Percentiles rank a stretch among this genome's conserved stretches.
Conservation (phyloP, 2,329 filamentous ascomycete genomes). For the Huntiella moniliformis region DNA sequence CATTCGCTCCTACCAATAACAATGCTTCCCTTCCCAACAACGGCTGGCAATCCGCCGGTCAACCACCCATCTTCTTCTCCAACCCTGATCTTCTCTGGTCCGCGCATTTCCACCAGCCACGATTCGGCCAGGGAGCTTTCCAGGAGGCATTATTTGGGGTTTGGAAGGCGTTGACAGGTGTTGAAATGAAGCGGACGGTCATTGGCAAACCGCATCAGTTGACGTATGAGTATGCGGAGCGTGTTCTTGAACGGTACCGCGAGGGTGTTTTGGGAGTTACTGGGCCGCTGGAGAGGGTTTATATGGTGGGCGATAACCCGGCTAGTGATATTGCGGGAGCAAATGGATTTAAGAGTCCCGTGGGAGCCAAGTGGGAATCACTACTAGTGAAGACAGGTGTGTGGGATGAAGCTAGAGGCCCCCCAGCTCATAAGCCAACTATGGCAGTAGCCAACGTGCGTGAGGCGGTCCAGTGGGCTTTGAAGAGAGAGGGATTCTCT, state of each 20-base stretch:
- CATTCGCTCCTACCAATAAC: conserved; percentile 55
- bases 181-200: conserved; percentile 40
- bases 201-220: conserved; percentile 66
- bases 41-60: conserved; percentile 67
- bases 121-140: conserved; percentile 84
- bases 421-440: conserved; percentile 41
- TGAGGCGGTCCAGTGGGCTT: conserved; percentile 58
- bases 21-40: conserved; percentile 42
- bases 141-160: conserved; percentile 62
- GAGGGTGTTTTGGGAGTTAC: conserved; percentile 14
- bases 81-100: conserved; percentile 88
- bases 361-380: conserved; percentile 57
- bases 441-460: conserved; percentile 56
- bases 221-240: conserved; percentile 75
- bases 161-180: conserved; percentile 54
- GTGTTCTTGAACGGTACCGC: conserved; percentile 45
- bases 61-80: conserved; percentile 69
- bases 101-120: conserved; percentile 63
- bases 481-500: conserved; percentile 34
- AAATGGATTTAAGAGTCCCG: conserved; percentile 49
- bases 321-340: conserved; percentile 82
- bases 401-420: conserved; percentile 28
- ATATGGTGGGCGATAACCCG: conserved; percentile 87
- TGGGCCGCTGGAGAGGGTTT: conserved; percentile 49
- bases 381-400: conserved; percentile 69